Conservation (phyloP, 495 filamentous ascomycete species). For the Penicillium parvum region DNA sequence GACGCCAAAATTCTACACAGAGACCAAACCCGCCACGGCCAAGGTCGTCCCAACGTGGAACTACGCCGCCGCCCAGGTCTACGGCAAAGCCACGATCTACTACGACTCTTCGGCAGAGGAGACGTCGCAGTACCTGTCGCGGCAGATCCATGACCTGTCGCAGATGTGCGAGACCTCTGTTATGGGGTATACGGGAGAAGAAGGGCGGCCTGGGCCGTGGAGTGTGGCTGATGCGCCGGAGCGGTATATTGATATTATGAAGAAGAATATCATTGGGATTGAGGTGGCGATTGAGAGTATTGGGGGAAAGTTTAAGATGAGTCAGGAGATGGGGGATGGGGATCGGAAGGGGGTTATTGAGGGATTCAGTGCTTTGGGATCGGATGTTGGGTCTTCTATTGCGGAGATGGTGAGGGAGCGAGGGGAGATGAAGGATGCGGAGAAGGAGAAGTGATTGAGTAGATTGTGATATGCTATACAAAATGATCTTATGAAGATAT, state of each 20-base stretch:
- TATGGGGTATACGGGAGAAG: slow-evolving; percentile 40
- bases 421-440: slow-evolving; percentile 19
- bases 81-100: slow-evolving; percentile 44
- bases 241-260: slow-evolving; percentile 43
- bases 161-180: slow-evolving; percentile 38
- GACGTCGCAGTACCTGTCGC: slow-evolving; percentile 34
- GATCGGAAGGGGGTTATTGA: slow-evolving; percentile 46
- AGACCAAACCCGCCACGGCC: slow-evolving; percentile 50
- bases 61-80: slow-evolving; percentile 50
- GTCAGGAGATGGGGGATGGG: slow-evolving; percentile 44
- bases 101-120: slow-evolving; percentile 32
- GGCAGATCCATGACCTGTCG: slow-evolving; percentile 41
- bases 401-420: slow-evolving; percentile 39
- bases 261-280: slow-evolving; percentile 51
- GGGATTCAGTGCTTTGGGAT: slow-evolving; percentile 42
- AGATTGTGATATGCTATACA: no score
- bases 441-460: no score
- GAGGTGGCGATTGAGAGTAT: slow-evolving; percentile 44
- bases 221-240: slow-evolving; percentile 45
- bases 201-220: slow-evolving; percentile 35
- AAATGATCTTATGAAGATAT: no score
- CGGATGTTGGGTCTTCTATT: slow-evolving; percentile 34
- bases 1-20: slow-evolving; percentile 53
- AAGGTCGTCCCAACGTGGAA: slow-evolving; percentile 60
- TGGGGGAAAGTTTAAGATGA: slow-evolving; percentile 56